A percentile compares a stretch with the other conserved stretches of the same genome.
Conservation (phyloP, 257 asterid species). For the Solanum etuberosum region DNA sequence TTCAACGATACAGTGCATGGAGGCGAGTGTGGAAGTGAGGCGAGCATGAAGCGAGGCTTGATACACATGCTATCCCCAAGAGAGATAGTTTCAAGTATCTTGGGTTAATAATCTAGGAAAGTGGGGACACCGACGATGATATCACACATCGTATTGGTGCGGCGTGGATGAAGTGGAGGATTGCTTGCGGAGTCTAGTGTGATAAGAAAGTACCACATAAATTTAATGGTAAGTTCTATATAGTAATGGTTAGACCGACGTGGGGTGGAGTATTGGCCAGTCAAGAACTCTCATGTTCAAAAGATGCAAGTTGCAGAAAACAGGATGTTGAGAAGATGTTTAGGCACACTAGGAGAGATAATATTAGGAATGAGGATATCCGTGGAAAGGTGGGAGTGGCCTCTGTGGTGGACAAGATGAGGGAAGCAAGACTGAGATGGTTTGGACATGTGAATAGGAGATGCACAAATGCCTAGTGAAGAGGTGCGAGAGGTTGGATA, state of each 20-base stretch:
- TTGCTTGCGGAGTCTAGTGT: not conserved
- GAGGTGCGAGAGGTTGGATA: not conserved
- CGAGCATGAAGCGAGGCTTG: not conserved
- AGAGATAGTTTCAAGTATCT: not conserved
- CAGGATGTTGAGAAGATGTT: not conserved
- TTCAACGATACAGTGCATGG: not conserved
- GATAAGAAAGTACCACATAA: not conserved
- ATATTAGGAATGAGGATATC: not conserved
- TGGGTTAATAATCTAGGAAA: not conserved
- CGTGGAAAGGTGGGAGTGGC: not conserved
- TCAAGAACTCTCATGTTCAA: not conserved
- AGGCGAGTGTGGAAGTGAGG: not conserved
- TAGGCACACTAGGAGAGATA: not conserved
- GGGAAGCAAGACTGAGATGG: not conserved
- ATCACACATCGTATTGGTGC: not conserved
- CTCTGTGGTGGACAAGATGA: not conserved
- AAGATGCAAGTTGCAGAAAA: not conserved
- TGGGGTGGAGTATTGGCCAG: not conserved
- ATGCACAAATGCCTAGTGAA: not conserved
- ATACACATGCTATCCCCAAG: not conserved
- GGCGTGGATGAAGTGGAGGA: not conserved
- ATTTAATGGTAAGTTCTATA: not conserved
- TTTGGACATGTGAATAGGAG: not conserved
- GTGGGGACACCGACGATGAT: not conserved
- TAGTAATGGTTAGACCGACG: not conserved